Percentiles rank a stretch among this genome's conserved stretches.
Conservation (phyloP, 2,329 filamentous ascomycete genomes). For the Massarina eburnea region DNA sequence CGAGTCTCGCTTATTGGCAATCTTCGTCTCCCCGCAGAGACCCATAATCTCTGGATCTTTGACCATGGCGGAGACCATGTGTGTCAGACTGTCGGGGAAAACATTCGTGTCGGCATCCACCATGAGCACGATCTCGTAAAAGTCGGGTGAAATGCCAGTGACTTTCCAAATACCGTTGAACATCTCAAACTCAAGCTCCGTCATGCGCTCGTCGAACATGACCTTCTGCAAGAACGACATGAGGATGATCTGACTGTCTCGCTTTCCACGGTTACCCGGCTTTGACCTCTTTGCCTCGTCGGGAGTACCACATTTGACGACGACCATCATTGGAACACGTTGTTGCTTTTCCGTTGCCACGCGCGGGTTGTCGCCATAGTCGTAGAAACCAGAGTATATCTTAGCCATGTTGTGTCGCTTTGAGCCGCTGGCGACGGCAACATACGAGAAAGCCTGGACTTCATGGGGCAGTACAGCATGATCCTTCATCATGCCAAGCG, state of each 20-base stretch:
- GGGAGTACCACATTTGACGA: conserved; percentile 94
- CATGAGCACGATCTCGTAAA: conserved; percentile 98
- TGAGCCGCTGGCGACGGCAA: conserved; percentile 90
- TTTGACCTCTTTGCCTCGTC: conserved; percentile 80
- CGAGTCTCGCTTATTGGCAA: conserved; percentile 92
- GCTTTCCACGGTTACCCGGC: conserved; percentile 96
- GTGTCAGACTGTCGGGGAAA: conserved; percentile 95
- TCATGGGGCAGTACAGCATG: conserved; percentile 77
- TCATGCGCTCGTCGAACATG: conserved; percentile 99
- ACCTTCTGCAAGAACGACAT: conserved; percentile 99
- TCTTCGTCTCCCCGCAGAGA: conserved; percentile 97
- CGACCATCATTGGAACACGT: conserved; percentile 93
- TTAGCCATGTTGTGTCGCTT: conserved; percentile 99
- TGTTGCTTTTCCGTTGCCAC: conserved; percentile 88
- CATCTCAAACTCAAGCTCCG: conserved; percentile 98
- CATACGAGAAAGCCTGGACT: conserved; percentile 89
- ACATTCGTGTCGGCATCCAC: conserved; percentile 99
- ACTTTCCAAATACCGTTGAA: conserved; percentile 99
- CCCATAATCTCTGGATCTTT: conserved; percentile 99
- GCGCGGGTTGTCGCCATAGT: conserved; percentile 80
- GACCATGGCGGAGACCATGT: conserved; percentile 99
- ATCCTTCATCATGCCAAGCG: conserved; percentile 92
- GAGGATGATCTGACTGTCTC: conserved; percentile 97
- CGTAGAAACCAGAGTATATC: conserved; percentile 96
- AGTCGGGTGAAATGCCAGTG: conserved; percentile 96